Percentiles rank a stretch among this genome's conserved stretches.
Evolutionary conservation across 2,329 filamentous ascomycete genomes (phyloP).

Genomic region (Aschersonia sp.): DNA sequence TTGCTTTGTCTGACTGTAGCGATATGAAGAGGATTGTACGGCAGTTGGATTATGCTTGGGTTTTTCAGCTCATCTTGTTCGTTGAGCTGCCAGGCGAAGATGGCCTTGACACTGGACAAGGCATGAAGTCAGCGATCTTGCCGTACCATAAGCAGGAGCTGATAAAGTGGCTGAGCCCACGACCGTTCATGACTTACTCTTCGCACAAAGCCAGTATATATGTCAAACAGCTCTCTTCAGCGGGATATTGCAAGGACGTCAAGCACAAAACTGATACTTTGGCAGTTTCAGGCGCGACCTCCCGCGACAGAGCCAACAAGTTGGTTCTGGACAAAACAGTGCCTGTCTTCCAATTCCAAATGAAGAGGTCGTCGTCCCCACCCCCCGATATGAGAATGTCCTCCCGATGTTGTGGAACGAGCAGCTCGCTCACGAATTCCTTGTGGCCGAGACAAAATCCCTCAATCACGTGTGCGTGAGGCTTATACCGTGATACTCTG

Average conservation of each 20-base stretch:
- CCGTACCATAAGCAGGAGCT: background rate
- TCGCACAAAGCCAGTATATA: conserved; percentile 39
- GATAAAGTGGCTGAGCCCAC: background rate
- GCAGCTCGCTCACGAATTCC: conserved; percentile 69
- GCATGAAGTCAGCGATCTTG: background rate
- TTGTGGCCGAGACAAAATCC: conserved; percentile 78
- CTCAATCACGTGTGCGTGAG: conserved; percentile 81
- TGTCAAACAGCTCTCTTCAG: conserved; percentile 12
- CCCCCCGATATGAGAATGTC: conserved; percentile 72
- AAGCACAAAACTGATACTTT: conserved; percentile 35
- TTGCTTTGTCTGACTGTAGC: conserved; percentile 11
- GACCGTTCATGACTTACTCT: conserved; percentile 29
- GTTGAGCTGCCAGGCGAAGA: conserved; percentile 50
- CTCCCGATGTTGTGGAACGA: conserved; percentile 39
- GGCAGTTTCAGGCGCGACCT: conserved; percentile 18
- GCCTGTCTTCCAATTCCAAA: conserved; percentile 67
- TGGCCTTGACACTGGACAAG: conserved; percentile 33
- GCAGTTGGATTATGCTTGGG: conserved; percentile 32
- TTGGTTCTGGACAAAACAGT: conserved; percentile 38
- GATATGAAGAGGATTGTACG: conserved; percentile 51
- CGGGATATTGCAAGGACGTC: conserved; percentile 17
- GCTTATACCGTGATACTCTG: conserved; percentile 65
- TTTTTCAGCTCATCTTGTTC: conserved; percentile 33
- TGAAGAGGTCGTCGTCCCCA: conserved; percentile 62
- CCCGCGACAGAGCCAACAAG: conserved; percentile 28